A percentile compares a stretch with the other conserved stretches of the same genome.
phyloP scores from a whole-genome alignment of 2,329 filamentous ascomycete genomes.

The Blastomyces gilchristii region DNA sequence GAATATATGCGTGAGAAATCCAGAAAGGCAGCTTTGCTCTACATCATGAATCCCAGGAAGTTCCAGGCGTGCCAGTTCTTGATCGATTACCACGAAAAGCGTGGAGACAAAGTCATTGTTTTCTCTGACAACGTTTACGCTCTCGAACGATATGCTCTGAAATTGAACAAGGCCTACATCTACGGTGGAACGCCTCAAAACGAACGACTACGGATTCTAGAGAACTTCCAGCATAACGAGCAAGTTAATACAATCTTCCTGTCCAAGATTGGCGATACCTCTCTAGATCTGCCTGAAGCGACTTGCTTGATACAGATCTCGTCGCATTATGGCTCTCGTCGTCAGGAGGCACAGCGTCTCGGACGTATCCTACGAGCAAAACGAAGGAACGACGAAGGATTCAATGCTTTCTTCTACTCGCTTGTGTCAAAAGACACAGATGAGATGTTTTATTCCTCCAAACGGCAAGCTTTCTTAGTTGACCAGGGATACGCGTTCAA shows the following conservation, averaged over 20 bases:
- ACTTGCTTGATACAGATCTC: constrained; percentile 97
- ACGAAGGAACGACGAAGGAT: constrained; percentile 90
- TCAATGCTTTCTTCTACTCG: constrained; percentile 98
- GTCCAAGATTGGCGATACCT: constrained; percentile 96
- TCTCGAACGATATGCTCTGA: constrained; percentile 71
- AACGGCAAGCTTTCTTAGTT: constrained; percentile 90
- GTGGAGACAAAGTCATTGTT: constrained; percentile 95
- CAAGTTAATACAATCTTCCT: constrained; percentile 86
- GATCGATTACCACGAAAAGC: constrained; percentile 93
- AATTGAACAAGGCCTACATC: constrained; percentile 78
- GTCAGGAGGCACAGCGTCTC: constrained; percentile 89
- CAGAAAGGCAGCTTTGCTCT: constrained; percentile 59
- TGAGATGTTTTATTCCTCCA: constrained; percentile 96
- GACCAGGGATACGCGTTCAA: constrained; percentile 99
- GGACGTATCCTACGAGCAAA: constrained; percentile 92
- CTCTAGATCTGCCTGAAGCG: constrained; percentile 90
- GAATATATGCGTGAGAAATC: constrained; percentile 71
- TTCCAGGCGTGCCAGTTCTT: constrained; percentile 95
- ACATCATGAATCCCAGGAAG: constrained; percentile 96
- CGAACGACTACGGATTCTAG: constrained; percentile 76
- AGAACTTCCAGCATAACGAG: constrained; percentile 92
- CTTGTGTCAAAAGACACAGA: constrained; percentile 94
- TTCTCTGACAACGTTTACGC: constrained; percentile 98
- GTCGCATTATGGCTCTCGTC: constrained; percentile 90
- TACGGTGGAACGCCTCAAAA: constrained; percentile 78